A percentile compares a stretch with the other conserved stretches of the same genome.
Evolutionary conservation across 2,329 filamentous ascomycete genomes (phyloP).

Genomic region (Aureobasidium sp.): DNA sequence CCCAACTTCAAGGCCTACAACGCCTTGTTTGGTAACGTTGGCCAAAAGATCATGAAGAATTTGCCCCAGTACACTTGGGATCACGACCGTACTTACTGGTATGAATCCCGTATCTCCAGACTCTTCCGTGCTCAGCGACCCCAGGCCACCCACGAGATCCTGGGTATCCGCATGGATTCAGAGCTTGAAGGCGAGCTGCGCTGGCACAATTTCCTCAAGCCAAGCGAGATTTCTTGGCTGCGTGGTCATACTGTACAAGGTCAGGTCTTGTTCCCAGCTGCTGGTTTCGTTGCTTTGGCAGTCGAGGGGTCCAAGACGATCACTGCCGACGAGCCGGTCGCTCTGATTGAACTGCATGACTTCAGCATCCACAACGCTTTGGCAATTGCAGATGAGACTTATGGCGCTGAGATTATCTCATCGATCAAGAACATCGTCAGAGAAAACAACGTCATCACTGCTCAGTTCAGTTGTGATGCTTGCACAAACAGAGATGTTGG

Average conservation of each 20-base stretch:
- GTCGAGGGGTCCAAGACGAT: conserved; percentile 15
- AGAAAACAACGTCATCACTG: not conserved
- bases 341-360: conserved; percentile 19
- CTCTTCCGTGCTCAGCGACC: not conserved
- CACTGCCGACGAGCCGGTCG: conserved; percentile 6
- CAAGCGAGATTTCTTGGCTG: conserved; percentile 16
- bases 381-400: conserved; percentile 17
- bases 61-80: conserved; percentile 19
- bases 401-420: conserved; percentile 16
- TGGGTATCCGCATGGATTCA: conserved; percentile 14
- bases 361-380: conserved; percentile 18
- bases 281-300: conserved; percentile 16
- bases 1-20: conserved; percentile 1
- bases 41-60: conserved; percentile 9
- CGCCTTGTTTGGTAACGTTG: not conserved
- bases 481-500: not conserved
- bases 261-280: conserved; percentile 17
- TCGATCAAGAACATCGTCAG: not conserved
- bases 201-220: conserved; percentile 17
- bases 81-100: conserved; percentile 17
- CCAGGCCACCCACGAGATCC: conserved; percentile 11
- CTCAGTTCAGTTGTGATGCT: not conserved
- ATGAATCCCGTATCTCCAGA: conserved; percentile 13
- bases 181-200: not conserved
- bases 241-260: conserved; percentile 15